These are phyloP conservation scores for Carex kokanica DNA, from an alignment of 176 grass and related monocot species.

Conservation along the genomic window DNA sequence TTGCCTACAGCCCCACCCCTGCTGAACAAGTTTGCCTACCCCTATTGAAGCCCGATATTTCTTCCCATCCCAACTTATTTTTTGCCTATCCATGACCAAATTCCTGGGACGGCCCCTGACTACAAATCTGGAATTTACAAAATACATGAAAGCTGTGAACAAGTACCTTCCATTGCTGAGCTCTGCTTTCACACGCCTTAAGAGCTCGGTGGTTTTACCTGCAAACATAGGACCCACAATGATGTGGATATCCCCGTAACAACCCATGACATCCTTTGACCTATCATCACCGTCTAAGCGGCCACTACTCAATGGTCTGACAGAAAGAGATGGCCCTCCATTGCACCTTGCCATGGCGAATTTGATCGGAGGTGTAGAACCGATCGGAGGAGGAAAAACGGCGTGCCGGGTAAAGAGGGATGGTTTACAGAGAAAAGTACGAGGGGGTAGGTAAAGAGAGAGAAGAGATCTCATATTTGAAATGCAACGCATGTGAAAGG, in stretches of 20 bases:
- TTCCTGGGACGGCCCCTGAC: too few relatives aligned
- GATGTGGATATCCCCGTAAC: conserved; percentile 81
- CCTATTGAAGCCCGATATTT: too few relatives aligned
- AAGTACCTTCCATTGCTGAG: conserved; percentile 55
- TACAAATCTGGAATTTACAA: background rate
- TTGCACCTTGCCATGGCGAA: background rate
- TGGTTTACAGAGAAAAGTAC: conserved; percentile 13
- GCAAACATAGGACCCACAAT: conserved; percentile 90
- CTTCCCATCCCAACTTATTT: too few relatives aligned
- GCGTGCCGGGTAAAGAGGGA: background rate
- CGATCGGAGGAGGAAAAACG: conserved; percentile 1
- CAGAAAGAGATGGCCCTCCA: background rate
- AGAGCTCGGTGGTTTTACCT: conserved; percentile 80
- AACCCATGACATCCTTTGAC: conserved; percentile 26
- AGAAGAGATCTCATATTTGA: conserved; percentile 60
- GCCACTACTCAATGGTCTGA: conserved; percentile 15
- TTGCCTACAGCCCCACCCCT: too few relatives aligned
- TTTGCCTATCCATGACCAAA: too few relatives aligned
- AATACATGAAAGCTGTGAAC: background rate
- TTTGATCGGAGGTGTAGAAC: background rate
- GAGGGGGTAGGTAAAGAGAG: conserved; percentile 16
- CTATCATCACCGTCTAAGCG: background rate
- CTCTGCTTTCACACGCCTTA: conserved; percentile 59
- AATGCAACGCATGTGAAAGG: conserved; percentile 45
- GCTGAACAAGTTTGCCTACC: background rate